Base-by-base conservation (phyloP, 2,329 filamentous ascomycete species). In the Talaromyces sp. region DNA sequence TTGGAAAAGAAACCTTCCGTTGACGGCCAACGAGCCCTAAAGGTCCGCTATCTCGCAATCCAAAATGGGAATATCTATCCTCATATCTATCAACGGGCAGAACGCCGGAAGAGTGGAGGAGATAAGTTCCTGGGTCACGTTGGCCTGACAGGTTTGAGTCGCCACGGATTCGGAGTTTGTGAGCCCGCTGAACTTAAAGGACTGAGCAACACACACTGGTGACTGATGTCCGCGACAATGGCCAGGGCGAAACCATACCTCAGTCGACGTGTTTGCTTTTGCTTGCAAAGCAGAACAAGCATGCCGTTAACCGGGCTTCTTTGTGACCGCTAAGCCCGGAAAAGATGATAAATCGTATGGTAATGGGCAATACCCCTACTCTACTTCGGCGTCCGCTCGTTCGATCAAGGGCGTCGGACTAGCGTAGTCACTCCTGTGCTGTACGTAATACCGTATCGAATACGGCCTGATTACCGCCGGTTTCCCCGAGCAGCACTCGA, bases 131-230 rank as follows among this genome's bases (percentile, higher is more conserved):
- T n/a, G n/a, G n/a, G n/a, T n/a, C 18, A 23, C 14, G 23, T 28
- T 50, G 16, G 33, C n/a, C 33, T 11, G 42, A 5, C 3, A 42
- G 33, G 31, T 33, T 8, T 9, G 18, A 35, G 37, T 37, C 18
- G 50, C 50, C 31, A 37, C 50, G 50, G 50, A 35, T 54, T 5
- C 50, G 50, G 50, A 54, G 31, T 52, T 52, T 52, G 28, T 52
- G 18, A 35, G 50, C 37, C 50, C 50, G 50, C n/a, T 54, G 50
- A 54, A 54, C 31, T 54, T 31, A 54, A 54, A n/a, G 33, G 33
- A 54, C 18, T 54, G 48, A 50, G 28, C 46, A 31, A n/a, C 23
- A 21, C 44, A 6, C 25, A 23, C 8, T 25, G n/a, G n/a, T n/a
- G n/a, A 18, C 2, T 18, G 33, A 52, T 33, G 33, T 52, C 48